Evolutionary conservation across 805 yeast genomes (phyloP).

Genomic region (Starmerella bombicola): DNA sequence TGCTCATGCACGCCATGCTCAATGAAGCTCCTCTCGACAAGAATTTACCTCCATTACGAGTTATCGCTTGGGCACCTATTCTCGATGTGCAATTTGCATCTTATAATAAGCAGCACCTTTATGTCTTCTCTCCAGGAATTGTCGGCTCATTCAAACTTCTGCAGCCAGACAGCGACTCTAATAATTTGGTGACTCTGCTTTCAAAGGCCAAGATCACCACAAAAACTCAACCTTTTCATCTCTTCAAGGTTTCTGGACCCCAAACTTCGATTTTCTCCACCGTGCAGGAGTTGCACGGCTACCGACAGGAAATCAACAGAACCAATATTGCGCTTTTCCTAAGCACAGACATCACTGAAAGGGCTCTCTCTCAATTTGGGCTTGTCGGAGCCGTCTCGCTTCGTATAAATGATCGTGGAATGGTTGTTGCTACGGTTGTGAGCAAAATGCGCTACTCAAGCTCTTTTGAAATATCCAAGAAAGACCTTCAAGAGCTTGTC

Average conservation of each 20-base stretch:
- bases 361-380: constrained; percentile 30
- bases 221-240: constrained; percentile 75
- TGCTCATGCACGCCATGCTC: constrained; percentile 77
- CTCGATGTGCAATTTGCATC: constrained; percentile 33
- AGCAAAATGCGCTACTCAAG: constrained; percentile 23
- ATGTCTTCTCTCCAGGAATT: constrained; percentile 16
- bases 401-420: constrained; percentile 29
- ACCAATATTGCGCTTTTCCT: constrained; percentile 57
- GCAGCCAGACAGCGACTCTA: constrained; percentile 24
- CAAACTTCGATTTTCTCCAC: constrained; percentile 26
- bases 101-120: constrained; percentile 16
- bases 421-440: constrained; percentile 20
- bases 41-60: constrained; percentile 55
- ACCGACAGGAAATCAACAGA: constrained; percentile 29
- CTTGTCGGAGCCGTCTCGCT: constrained; percentile 39
- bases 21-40: constrained; percentile 61
- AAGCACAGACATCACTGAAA: constrained; percentile 32
- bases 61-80: constrained; percentile 54
- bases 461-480: constrained; percentile 23
- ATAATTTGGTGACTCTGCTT: constrained; percentile 42
- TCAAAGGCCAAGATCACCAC: constrained; percentile 60
- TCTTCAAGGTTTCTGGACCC: constrained; percentile 42
- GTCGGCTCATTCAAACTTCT: constrained; percentile 21
- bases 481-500: constrained; percentile 31
- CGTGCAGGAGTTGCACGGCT: constrained; percentile 31